A percentile compares a stretch with the other conserved stretches of the same genome.
Evolutionary conservation across 2,329 filamentous ascomycete species (phyloP).

Genomic region (Nigrospora osmanthi): DNA sequence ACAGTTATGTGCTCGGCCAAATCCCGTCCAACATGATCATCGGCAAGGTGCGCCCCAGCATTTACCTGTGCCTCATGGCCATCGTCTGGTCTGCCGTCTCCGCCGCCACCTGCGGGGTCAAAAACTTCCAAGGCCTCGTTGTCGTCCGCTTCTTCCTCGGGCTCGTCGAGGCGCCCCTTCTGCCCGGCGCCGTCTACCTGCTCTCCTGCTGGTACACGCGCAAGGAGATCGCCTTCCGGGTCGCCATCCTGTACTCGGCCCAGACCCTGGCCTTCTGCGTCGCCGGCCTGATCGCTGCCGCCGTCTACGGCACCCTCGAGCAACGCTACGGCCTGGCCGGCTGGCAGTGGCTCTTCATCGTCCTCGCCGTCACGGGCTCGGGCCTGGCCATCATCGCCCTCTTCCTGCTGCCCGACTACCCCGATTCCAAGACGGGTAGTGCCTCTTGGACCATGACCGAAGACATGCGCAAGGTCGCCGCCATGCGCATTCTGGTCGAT

Average conservation of each 20-base stretch:
- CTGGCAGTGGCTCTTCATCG: slow-evolving; percentile 40
- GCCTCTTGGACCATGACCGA: slow-evolving; percentile 14
- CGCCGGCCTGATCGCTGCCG: slow-evolving; percentile 32
- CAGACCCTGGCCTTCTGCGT: not conserved
- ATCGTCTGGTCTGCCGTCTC: not conserved
- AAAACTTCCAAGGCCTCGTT: not conserved
- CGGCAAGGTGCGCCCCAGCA: not conserved
- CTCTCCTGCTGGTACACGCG: no score
- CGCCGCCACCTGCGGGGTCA: not conserved
- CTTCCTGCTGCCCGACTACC: slow-evolving; percentile 42
- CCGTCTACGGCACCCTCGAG: slow-evolving; percentile 34
- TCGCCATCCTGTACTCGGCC: not conserved
- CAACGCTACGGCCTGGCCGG: slow-evolving; percentile 32
- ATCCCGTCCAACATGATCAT: not conserved
- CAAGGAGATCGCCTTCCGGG: no score
- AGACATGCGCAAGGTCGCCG: slow-evolving; percentile 2
- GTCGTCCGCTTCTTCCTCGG: slow-evolving; percentile 24
- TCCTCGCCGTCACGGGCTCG: slow-evolving; percentile 23
- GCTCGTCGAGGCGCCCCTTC: slow-evolving; percentile 30
- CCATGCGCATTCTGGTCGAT: slow-evolving; percentile 4
- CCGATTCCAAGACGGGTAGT: slow-evolving; percentile 28
- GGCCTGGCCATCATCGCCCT: slow-evolving; percentile 29
- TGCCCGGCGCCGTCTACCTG: no score
- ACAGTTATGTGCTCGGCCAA: not conserved
- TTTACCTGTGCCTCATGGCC: not conserved